Evolutionary conservation across 1,139 yeast genomes (phyloP).

Genomic region (Zygosaccharomyces sapae): DNA sequence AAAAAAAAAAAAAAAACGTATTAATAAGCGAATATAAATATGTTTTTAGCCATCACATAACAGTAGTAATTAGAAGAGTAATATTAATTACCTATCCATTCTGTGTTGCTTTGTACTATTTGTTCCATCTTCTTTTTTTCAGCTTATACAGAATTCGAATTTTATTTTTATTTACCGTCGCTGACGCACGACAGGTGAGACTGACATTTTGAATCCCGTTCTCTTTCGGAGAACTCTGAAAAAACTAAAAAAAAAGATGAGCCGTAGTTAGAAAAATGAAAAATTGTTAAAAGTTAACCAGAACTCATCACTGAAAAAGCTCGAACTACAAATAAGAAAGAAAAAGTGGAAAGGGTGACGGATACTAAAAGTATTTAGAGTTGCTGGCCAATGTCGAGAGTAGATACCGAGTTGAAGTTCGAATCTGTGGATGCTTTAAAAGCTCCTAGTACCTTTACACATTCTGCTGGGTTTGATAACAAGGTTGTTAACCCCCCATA

Average conservation of each 20-base stretch:
- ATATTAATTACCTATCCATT: too few species aligned
- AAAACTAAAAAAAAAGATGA: neutral
- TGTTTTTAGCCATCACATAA: too few species aligned
- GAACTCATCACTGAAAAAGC: neutral
- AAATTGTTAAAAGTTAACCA: neutral
- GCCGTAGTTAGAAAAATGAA: neutral
- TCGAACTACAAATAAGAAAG: neutral
- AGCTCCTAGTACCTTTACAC: neutral
- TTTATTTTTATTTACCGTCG: neutral
- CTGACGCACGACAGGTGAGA: neutral
- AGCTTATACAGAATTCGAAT: neutral
- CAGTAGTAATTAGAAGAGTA: too few species aligned
- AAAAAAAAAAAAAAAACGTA: neutral
- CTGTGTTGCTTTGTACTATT: too few species aligned
- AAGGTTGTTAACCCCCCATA: constrained; percentile 20
- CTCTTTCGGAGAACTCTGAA: neutral
- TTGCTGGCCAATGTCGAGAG: constrained; percentile 3
- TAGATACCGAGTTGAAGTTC: constrained; percentile 1
- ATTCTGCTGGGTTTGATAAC: neutral
- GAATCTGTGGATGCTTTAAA: constrained; percentile 1
- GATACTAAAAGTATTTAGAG: neutral
- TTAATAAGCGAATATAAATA: neutral
- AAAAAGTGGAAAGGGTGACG: neutral
- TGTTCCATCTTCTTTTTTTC: neutral
- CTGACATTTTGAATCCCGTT: neutral